Percentiles rank a stretch among this genome's conserved stretches.
Evolutionary conservation across 2,329 filamentous ascomycete genomes (phyloP).

Genomic region (Hypocrella siamensis): DNA sequence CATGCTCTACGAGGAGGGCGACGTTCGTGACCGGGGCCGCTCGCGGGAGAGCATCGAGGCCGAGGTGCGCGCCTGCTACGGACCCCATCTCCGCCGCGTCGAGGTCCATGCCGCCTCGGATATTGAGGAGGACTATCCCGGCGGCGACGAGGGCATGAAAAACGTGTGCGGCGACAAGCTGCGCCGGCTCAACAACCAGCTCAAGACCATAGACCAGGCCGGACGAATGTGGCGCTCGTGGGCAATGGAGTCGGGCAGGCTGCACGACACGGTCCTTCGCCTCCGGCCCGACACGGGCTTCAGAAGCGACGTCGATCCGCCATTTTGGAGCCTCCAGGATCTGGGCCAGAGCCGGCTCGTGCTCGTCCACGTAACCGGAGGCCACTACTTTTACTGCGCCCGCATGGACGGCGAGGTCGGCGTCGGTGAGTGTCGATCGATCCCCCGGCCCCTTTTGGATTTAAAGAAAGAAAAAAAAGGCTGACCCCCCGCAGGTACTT

Average conservation of each 20-base stretch:
- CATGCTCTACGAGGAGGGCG: background rate
- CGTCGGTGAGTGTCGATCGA: background rate
- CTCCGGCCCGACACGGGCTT: too few relatives aligned
- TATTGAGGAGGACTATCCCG: background rate
- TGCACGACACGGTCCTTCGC: too few relatives aligned
- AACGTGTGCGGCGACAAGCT: background rate
- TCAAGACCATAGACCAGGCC: background rate
- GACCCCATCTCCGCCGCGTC: background rate
- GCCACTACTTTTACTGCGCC: background rate
- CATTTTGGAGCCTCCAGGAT: background rate
- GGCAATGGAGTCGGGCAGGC: too few relatives aligned
- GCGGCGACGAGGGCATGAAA: background rate
- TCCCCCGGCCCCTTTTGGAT: background rate
- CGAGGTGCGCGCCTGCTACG: background rate
- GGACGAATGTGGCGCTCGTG: background rate
- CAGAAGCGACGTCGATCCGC: background rate
- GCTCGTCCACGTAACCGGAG: background rate
- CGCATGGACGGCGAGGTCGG: background rate
- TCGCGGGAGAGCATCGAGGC: background rate
- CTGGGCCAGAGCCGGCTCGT: background rate
- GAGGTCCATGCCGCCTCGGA: background rate
- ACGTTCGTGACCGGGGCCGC: background rate
- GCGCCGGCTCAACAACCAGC: background rate
- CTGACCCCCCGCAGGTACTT: background rate
- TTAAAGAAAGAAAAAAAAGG: background rate